Base-by-base conservation (phyloP, 345 rosid genomes). In the Heritiera fomes region DNA sequence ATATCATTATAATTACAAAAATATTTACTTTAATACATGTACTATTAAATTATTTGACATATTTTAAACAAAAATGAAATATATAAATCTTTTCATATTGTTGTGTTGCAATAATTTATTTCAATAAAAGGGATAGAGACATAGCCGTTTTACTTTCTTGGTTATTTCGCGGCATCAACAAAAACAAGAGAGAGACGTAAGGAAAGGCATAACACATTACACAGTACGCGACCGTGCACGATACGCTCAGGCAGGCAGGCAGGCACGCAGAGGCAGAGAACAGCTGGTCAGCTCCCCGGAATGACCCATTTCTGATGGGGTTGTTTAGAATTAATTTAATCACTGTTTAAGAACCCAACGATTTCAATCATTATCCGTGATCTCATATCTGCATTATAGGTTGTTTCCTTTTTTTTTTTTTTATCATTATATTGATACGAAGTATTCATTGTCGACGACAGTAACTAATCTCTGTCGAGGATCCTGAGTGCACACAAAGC, bases 361-460 rank as follows among this genome's bases (percentile, higher is more conserved):
- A 45, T 40, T 14, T 46, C 65, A 68, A 68, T 68, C 69, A 70
- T 59, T 70, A 70, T 59, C 60, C 70, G 70, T 59, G 30, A 65
- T 70, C 75, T 77, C 75, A n/a, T n/a, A n/a, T n/a, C n/a, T n/a
- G n/a, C n/a, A n/a, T n/a, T n/a, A n/a, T n/a, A n/a, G n/a, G n/a
- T n/a, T n/a, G n/a, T n/a, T n/a, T n/a, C n/a, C n/a, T n/a, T n/a
- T n/a, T n/a, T n/a, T n/a, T n/a, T n/a, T n/a, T n/a, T n/a, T n/a
- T n/a, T n/a, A n/a, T n/a, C n/a, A n/a, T n/a, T n/a, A n/a, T n/a
- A n/a, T n/a, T n/a, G n/a, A n/a, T n/a, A n/a, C n/a, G n/a, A n/a
- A n/a, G n/a, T n/a, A n/a, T n/a, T n/a, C n/a, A n/a, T n/a, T n/a
- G n/a, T n/a, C n/a, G n/a, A n/a, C n/a, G n/a, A n/a, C n/a, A n/a